These are phyloP conservation scores for Trematosphaeria pertusa DNA, from an alignment of 2,329 filamentous ascomycete species.

Conservation along the genomic window DNA sequence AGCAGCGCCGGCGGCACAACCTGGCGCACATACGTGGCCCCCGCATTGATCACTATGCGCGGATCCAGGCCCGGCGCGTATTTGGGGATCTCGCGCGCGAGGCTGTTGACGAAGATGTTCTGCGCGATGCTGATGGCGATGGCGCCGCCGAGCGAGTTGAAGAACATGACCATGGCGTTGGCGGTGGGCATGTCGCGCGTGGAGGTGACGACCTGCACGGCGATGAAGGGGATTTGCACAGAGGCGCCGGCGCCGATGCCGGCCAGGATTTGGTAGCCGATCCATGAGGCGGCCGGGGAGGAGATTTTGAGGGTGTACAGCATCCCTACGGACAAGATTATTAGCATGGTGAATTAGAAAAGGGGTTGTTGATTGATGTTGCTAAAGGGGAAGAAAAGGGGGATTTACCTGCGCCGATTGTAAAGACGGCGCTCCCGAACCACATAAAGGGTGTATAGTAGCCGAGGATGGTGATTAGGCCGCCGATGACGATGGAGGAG, in stretches of 20 bases:
- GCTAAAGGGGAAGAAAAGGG: no score
- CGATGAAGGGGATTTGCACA: constrained; percentile 54
- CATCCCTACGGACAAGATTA: no score
- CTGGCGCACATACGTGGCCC: constrained; percentile 64
- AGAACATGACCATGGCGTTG: constrained; percentile 60
- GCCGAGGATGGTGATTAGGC: constrained; percentile 34
- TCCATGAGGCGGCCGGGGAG: constrained; percentile 40
- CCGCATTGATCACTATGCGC: constrained; percentile 51
- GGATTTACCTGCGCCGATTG: constrained; percentile 48
- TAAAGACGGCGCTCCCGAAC: constrained; percentile 41
- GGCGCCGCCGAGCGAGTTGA: constrained; percentile 70
- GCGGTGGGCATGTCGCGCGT: constrained; percentile 52
- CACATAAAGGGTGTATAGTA: constrained; percentile 49
- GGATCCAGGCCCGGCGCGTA: constrained; percentile 52
- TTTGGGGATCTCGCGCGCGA: constrained; percentile 60
- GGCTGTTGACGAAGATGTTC: constrained; percentile 70
- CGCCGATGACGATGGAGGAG: constrained; percentile 36
- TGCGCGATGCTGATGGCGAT: constrained; percentile 70
- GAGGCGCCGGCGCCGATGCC: constrained; percentile 51
- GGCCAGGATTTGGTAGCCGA: constrained; percentile 49
- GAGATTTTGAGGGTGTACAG: constrained; percentile 44
- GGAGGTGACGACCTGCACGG: constrained; percentile 51
- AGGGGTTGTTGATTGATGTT: no score
- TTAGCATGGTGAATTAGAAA: no score
- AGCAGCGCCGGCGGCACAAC: constrained; percentile 60